phyloP scores from a whole-genome alignment of 805 yeast genomes.

The Myxozyma neotropica region DNA sequence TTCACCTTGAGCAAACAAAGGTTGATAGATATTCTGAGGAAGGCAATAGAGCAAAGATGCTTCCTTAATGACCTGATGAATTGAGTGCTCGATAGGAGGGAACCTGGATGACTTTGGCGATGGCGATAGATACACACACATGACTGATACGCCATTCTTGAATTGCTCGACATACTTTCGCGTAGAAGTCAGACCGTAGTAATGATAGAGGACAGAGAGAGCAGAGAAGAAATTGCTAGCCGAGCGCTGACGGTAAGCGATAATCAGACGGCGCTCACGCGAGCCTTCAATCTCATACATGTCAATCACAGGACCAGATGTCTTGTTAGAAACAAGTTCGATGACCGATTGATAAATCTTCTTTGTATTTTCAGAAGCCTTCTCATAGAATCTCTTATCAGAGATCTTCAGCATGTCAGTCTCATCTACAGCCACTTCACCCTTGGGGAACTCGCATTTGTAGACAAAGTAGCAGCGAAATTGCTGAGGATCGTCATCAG shows the following conservation, averaged over 20 bases:
- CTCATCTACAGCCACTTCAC: slow-evolving; percentile 43
- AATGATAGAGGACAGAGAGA: slow-evolving; percentile 79
- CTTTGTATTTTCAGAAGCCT: slow-evolving; percentile 80
- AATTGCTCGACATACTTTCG: slow-evolving; percentile 95
- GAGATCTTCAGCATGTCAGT: slow-evolving; percentile 68
- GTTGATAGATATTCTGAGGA: slow-evolving; percentile 81
- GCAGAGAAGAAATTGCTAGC: slow-evolving; percentile 89
- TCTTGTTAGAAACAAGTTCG: slow-evolving; percentile 61
- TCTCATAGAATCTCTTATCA: slow-evolving; percentile 74
- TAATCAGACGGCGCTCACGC: slow-evolving; percentile 82
- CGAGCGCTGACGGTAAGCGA: slow-evolving; percentile 82
- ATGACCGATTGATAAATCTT: slow-evolving; percentile 72
- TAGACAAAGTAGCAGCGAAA: slow-evolving; percentile 81
- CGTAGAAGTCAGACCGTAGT: slow-evolving; percentile 80
- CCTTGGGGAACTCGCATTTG: slow-evolving; percentile 58
- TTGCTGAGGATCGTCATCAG: slow-evolving; percentile 48
- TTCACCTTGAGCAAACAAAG: slow-evolving; percentile 68
- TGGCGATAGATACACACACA: slow-evolving; percentile 82
- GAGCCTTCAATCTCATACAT: slow-evolving; percentile 77
- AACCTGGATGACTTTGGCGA: slow-evolving; percentile 40
- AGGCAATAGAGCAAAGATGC: slow-evolving; percentile 89
- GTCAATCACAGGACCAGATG: slow-evolving; percentile 75
- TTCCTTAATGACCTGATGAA: slow-evolving; percentile 89
- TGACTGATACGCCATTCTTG: slow-evolving; percentile 80
- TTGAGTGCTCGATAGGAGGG: slow-evolving; percentile 68